Conservation (phyloP, 306 rosid species). For the Echinosophora koreensis region DNA sequence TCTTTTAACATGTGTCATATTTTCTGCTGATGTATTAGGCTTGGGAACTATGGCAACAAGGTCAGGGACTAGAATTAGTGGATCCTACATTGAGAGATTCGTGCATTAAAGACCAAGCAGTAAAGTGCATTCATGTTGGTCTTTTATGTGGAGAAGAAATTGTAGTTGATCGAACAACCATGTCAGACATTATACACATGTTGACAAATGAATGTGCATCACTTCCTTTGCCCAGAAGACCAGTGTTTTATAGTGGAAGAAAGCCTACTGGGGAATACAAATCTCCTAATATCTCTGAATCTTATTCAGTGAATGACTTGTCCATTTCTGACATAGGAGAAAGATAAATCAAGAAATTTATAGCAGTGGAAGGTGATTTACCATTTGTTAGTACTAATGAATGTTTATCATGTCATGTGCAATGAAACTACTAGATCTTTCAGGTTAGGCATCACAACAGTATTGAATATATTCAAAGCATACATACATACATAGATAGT, state of each 20-base stretch:
- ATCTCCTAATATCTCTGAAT: neutral
- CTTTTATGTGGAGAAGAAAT: constrained; percentile 36
- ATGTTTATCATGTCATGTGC: neutral
- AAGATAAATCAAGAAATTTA: neutral
- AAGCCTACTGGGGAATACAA: neutral
- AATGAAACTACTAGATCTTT: neutral
- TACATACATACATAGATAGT: no score
- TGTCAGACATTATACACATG: constrained; percentile 39
- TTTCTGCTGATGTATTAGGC: neutral
- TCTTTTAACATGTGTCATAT: neutral
- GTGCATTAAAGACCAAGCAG: constrained; percentile 11
- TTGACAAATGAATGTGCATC: constrained; percentile 39
- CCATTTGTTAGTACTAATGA: neutral
- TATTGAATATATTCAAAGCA: neutral
- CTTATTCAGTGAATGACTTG: constrained; percentile 27
- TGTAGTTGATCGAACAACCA: constrained; percentile 34
- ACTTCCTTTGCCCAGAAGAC: constrained; percentile 45
- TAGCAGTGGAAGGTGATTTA: neutral
- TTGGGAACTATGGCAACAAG: constrained; percentile 41
- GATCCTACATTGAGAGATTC: constrained; percentile 29
- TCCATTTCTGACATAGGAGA: constrained; percentile 20
- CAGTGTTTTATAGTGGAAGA: constrained; percentile 33
- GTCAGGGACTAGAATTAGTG: constrained; percentile 28
- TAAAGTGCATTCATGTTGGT: constrained; percentile 43
- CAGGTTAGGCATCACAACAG: neutral